Evolutionary conservation across 2,329 filamentous ascomycete species (phyloP), one percentile per base, ranked within the genome.

Genomic region (Microdochium paspali): DNA sequence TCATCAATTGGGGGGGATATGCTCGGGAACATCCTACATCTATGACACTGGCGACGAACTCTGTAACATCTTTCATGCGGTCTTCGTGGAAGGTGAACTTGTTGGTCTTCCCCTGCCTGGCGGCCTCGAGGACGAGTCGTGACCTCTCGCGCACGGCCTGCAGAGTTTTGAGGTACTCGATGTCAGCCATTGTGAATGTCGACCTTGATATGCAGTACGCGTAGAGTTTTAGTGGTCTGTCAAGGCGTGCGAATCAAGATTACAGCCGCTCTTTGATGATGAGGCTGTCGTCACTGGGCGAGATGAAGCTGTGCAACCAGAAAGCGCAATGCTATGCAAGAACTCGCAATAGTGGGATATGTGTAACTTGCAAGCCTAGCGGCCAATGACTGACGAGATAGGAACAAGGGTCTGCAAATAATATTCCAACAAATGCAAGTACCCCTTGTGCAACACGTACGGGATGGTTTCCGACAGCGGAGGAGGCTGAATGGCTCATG

Each of bases 1-100:
- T 20, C 18, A 9, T 5, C 3, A 3, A 15, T 40, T 40, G 35
- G 6, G 3, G 10, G 35, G 35, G 18, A 40, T 2, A 21, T 3
- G 10, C 18, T 10, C 2, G 7, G 15, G 6, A 18, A 20, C 6
- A 3, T 49, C 55, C 39, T 54, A 73, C 71, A 50, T 67, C 60
- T 24, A 74, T 74, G 18, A 73, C 61, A 9, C 55, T 55, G 9
- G 59, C 56, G 2, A 74, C 71, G 43, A 68, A 73, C 18, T 71
- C 64, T 2, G 65, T 70, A 10, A 65, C 66, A 13, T 61, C 56
- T 13, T 57, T 52, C 58, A 74, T 61, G 13, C 61, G 62, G 5
- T 62, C 57, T 18, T 61, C 54, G 10, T 69, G 60, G 43, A 69
- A 67, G 10, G 66, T 58, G 46, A 73, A 74, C 52, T 72, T 67